Base-by-base conservation (phyloP, 352 stramenopile species). In the Pythium biforme region DNA sequence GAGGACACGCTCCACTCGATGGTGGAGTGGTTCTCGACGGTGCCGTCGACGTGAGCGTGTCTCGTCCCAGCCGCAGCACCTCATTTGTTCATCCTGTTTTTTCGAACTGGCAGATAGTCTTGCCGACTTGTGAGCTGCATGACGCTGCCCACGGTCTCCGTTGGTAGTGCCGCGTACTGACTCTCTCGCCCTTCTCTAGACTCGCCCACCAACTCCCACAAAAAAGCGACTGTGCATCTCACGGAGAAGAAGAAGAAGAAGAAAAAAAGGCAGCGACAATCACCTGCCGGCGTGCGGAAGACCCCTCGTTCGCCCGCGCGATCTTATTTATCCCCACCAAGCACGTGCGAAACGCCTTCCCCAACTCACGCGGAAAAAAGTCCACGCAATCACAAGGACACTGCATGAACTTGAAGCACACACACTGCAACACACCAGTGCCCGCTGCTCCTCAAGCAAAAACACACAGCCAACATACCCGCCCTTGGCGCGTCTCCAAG, bases 1-100 rank as follows among this genome's bases (percentile, higher is more conserved):
- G 56, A 65, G 43, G 63, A 70, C 50, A 70, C 47, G 50, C 40
- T 70, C 45, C 29, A 47, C 37, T 62, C 63, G 26, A 65, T 70
- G 63, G 23, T 64, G 50, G 63, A 70, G 33, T 59, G 34, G 41
- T 65, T 69, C 62, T 64, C 62, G 15, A 41, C 54, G 26, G 62
- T 69, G 54, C 50, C 54, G 34, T 60, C 62, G n/a, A 68, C 25
- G 40, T 43, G 54, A 60, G n/a, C 27, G n/a, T n/a, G n/a, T 29
- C 27, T 33, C 46, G 22, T 33, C 39, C 8, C 26, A 14, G 10
- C n/a, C n/a, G n/a, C 17, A 37, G 4, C 31, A 12, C 23, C 15
- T 46, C 22, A 6, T 39, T 50, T n/a, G 40, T 47, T 47, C 31
- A 8, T 52, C n/a, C 26, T 9, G 26, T 26, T 34, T 27, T 20